Base-by-base conservation (phyloP, 768 basidiomycete species). In the Lyophyllum decastes region DNA sequence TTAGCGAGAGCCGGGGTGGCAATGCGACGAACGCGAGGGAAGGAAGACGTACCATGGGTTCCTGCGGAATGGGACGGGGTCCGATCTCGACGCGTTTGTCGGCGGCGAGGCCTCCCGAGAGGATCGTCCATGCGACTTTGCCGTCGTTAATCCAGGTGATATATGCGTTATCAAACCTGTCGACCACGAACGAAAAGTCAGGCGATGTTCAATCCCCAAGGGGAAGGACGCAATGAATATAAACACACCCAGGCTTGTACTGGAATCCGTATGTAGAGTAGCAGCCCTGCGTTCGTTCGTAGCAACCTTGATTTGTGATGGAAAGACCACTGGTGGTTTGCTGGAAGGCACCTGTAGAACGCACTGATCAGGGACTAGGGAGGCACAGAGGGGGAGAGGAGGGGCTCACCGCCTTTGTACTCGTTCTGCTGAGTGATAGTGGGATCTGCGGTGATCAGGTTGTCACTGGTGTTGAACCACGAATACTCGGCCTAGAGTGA, bases 271-370 rank as follows among this genome's bases (percentile, higher is more conserved):
- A 69, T 61, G 79, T 12, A 41, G 68, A 14, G 66, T 72, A 66
- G 76, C 71, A 67, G 16, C 66, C 66, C 4, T 53, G 59, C 2
- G 54, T 60, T 4, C 67, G 58, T 71, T 84, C 83, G 68, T 93
- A 94, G 68, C 89, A 90, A 33, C 73, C 60, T 64, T 82, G 83
- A 65, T 92, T 78, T 4, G 88, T 88, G 1, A 71, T 60, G 0
- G 84, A 79, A 9, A 92, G 73, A 10, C 81, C 86, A 19, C 89
- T 91, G 2, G 88, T 86, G 19, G 89, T 86, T 70, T 92, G 88
- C 66, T 93, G 92, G 62, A 81, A 82, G 7, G 76, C 80, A 63
- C 83, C 82, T 38, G 83, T 6, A 46, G 26, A n/a, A 8, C 46
- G 14, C 16, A 16, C 27, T n/a, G 27, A 19, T 11, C 21, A 33